These are phyloP conservation scores for Ramaria sp. DNA, from an alignment of 768 basidiomycete species.

Conservation along the genomic window DNA sequence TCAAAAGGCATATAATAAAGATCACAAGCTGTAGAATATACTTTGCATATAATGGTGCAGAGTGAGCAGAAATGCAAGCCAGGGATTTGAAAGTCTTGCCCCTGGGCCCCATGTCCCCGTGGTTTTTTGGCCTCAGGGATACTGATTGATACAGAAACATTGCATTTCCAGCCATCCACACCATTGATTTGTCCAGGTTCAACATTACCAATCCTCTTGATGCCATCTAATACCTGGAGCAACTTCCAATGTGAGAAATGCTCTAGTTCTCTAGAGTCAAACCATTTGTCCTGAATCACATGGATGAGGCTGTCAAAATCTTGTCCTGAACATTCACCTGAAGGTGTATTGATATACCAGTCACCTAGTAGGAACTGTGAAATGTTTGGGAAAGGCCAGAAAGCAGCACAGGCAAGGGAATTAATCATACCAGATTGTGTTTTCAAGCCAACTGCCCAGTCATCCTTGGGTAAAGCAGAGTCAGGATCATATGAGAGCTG, in stretches of 20 bases:
- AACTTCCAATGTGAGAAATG: neutral
- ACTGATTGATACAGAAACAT: constrained; percentile 13
- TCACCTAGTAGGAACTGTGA: neutral
- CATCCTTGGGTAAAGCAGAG: constrained; percentile 1
- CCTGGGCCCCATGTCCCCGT: neutral
- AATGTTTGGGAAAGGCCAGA: neutral
- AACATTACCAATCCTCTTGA: neutral
- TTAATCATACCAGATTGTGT: neutral
- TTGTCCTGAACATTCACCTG: neutral
- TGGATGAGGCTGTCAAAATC: neutral
- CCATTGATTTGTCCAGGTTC: no score
- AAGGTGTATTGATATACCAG: neutral
- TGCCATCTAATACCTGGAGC: neutral
- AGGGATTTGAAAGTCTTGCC: constrained; percentile 15
- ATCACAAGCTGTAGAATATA: constrained; percentile 14
- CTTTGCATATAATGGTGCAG: constrained; percentile 16
- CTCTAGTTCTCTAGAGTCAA: neutral
- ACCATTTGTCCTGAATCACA: neutral
- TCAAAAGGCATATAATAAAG: constrained; percentile 23
- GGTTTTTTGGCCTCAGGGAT: constrained; percentile 17
- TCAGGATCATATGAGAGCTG: constrained; percentile 21
- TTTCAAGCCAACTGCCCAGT: neutral
- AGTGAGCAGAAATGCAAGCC: constrained; percentile 20
- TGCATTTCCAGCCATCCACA: neutral
- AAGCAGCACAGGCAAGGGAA: no score